Evolutionary conservation across 345 rosid genomes (phyloP).

Genomic region (Pugionium cornutum): DNA sequence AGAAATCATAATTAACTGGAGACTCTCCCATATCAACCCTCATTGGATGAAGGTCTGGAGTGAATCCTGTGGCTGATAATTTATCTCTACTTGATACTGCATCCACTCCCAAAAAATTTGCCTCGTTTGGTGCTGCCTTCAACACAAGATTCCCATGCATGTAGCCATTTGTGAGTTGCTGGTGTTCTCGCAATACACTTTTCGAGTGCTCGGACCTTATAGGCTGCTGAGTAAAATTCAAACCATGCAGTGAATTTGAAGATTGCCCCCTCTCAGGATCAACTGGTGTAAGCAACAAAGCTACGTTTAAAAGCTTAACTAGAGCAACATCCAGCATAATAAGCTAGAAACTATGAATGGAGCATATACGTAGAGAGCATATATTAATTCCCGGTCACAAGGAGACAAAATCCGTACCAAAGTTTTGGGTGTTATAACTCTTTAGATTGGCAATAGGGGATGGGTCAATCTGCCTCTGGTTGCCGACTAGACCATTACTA

Average conservation of each 20-base stretch:
- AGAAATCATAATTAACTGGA: constrained; percentile 68
- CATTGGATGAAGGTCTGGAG: constrained; percentile 54
- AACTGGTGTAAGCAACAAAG: constrained; percentile 48
- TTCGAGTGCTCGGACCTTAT: constrained; percentile 56
- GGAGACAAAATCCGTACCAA: constrained; percentile 53
- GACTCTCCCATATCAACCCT: constrained; percentile 60
- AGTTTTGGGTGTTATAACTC: constrained; percentile 53
- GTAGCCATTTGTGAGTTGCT: constrained; percentile 5
- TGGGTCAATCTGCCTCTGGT: constrained; percentile 62
- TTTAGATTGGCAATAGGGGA: constrained; percentile 55
- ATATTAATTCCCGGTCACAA: background rate
- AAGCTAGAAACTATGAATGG: constrained; percentile 5
- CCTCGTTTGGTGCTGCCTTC: constrained; percentile 53
- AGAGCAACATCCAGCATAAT: constrained; percentile 14
- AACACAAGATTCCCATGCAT: constrained; percentile 38
- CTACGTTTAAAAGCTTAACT: constrained; percentile 23
- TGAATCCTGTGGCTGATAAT: constrained; percentile 51
- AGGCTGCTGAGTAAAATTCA: constrained; percentile 51
- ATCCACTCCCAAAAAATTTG: constrained; percentile 65
- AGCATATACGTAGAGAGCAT: background rate
- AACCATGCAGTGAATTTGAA: constrained; percentile 53
- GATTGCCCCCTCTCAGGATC: constrained; percentile 59
- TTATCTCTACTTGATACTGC: constrained; percentile 53
- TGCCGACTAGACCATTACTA: constrained; percentile 59
- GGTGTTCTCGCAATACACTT: constrained; percentile 54